Base-by-base conservation (phyloP, 371 early-diverging fungal genomes). In the Apophysomyces variabilis region DNA sequence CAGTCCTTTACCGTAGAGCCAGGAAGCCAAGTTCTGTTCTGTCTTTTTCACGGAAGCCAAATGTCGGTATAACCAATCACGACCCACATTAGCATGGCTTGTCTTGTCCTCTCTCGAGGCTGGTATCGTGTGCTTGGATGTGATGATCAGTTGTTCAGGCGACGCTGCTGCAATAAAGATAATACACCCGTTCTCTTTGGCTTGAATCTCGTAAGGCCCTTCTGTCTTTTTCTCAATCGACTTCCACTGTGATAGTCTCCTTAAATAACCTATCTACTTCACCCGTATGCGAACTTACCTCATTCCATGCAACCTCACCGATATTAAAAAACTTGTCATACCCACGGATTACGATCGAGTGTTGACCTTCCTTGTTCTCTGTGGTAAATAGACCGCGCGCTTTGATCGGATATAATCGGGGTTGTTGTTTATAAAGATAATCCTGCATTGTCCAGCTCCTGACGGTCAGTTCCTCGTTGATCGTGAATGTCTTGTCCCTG, bases 141-240 rank as follows among this genome's bases (percentile, higher is more conserved):
- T 93, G 7, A 96, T 94, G 36, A 96, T 59, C 21, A 96, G 76
- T 73, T 47, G 79, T 83, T 26, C 32, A 3, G 71, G 43, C 8
- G 90, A 83, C 46, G 91, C 60, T 3, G 90, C 92, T 12, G 92
- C 73, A 63, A 93, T 88, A 60, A 95, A 92, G 44, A 96, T 95
- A 64, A 98, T 92, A 70, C 98, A 98, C 12, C 98, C 98, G 69
- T 98, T 97, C 70, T 98, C 97, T 77, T 98, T 98, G 46, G 93
- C 82, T 0, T 95, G 95, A 11, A 95, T 84, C 72, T 96, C 93
- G 69, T 92, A 98, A 3, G 98, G 98, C 0, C 94, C 95, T 7
- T 65, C 54, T 0, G 95, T 93, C 8, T 91, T 70, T 5, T 47
- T 61, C 38, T 77, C 72, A n/a, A 96, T 72, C 36, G 75, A 72